Percentiles rank a stretch among this genome's conserved stretches.
Conservation (phyloP, 495 filamentous ascomycete species). For the Rhypophila decipiens region DNA sequence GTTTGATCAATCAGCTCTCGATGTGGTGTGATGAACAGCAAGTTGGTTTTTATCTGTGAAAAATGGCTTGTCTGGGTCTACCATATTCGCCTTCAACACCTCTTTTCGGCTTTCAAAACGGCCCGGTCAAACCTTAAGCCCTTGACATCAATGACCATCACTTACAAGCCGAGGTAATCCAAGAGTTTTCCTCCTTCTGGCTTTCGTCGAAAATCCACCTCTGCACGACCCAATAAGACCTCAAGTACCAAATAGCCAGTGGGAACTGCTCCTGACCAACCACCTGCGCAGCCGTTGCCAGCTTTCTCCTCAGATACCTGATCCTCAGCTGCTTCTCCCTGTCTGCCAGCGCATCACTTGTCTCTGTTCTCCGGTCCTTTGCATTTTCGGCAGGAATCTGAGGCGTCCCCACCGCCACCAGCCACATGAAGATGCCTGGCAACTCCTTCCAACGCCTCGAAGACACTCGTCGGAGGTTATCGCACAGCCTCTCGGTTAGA, state of each 20-base stretch:
- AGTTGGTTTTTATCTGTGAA: too few species aligned
- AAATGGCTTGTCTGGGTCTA: too few species aligned
- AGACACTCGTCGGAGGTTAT: constrained; percentile 1
- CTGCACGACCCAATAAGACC: constrained; percentile 18
- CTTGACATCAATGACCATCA: too few species aligned
- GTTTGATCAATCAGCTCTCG: too few species aligned
- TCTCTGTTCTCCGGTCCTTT: background rate
- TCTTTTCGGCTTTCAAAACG: too few species aligned
- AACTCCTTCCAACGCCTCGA: constrained; percentile 13
- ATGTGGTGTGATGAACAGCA: too few species aligned
- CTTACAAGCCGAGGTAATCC: too few species aligned
- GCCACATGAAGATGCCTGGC: constrained; percentile 21
- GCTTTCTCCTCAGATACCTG: constrained; percentile 16
- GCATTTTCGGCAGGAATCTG: background rate
- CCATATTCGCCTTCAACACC: too few species aligned
- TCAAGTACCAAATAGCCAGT: constrained; percentile 14
- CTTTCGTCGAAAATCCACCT: constrained; percentile 6
- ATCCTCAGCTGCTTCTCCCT: constrained; percentile 5
- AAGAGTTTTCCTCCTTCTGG: too few species aligned
- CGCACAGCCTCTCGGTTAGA: background rate
- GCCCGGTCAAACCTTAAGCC: too few species aligned
- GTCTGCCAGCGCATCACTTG: background rate
- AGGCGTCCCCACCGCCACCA: constrained; percentile 11
- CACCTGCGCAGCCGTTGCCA: constrained; percentile 18
- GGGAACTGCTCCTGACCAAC: constrained; percentile 18